Evolutionary conservation across 805 yeast species (phyloP).

Genomic region (Yarrowia sp.): DNA sequence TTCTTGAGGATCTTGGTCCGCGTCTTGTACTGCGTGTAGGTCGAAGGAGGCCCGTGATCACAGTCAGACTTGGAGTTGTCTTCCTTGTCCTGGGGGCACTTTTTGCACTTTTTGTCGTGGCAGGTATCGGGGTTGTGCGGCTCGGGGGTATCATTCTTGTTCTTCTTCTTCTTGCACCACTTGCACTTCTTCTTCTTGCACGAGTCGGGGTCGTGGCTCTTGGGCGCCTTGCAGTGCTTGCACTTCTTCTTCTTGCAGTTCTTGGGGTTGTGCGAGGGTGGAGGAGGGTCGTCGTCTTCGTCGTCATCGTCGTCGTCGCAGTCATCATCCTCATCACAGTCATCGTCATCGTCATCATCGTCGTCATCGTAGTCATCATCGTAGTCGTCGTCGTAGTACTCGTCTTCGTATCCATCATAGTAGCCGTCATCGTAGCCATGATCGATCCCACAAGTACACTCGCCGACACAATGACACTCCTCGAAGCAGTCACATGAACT

Average conservation of each 20-base stretch:
- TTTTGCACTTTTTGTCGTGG: conserved; percentile 12
- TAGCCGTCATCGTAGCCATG: conserved; percentile 19
- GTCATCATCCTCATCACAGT: background rate
- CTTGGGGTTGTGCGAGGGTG: conserved; percentile 6
- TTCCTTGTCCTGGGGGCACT: conserved; percentile 4
- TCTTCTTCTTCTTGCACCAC: conserved; percentile 11
- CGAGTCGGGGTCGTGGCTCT: conserved; percentile 3
- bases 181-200: conserved; percentile 21
- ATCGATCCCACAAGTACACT: conserved; percentile 7
- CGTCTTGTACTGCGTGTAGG: conserved; percentile 7
- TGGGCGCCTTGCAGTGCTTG: conserved; percentile 15
- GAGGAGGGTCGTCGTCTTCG: background rate
- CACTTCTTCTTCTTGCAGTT: conserved; percentile 17
- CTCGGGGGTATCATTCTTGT: background rate
- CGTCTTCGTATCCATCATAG: conserved; percentile 12
- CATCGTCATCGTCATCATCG: background rate
- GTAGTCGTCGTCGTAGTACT: conserved; percentile 11
- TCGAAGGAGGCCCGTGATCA: conserved; percentile 1
- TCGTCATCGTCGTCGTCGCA: background rate
- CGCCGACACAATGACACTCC: conserved; percentile 12
- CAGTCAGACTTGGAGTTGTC: conserved; percentile 1
- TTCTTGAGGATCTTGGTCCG: conserved; percentile 10
- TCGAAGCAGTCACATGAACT: conserved; percentile 15
- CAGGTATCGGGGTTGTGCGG: conserved; percentile 1
- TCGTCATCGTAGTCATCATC: conserved; percentile 3